Percentiles rank a stretch among this genome's conserved stretches.
Conservation (phyloP, 257 asterid genomes). For the Anisodus tanguticus region DNA sequence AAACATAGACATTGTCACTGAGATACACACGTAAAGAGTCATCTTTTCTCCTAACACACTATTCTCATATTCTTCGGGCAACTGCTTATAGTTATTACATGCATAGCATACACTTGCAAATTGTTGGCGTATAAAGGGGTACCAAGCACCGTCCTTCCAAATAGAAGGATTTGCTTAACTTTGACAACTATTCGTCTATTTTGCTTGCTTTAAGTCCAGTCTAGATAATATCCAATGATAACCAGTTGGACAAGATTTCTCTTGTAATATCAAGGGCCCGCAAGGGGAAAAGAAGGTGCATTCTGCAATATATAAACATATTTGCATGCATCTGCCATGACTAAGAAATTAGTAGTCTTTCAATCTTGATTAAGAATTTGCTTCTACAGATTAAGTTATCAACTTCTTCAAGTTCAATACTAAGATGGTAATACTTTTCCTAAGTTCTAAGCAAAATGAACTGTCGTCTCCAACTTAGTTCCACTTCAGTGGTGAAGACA, state of each 20-base stretch:
- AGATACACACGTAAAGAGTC: not conserved
- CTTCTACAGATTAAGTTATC: not conserved
- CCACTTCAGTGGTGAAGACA: not conserved
- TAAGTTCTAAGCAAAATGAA: not conserved
- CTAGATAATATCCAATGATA: not conserved
- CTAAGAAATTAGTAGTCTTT: not conserved
- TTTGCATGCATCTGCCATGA: not conserved
- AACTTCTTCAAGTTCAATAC: not conserved
- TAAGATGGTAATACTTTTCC: not conserved
- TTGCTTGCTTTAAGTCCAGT: conserved; percentile 10
- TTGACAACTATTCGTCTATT: not conserved
- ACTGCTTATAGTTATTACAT: not conserved
- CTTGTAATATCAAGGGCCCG: not conserved
- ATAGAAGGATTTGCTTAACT: not conserved
- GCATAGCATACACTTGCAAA: not conserved
- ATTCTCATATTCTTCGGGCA: too few relatives aligned
- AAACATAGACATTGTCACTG: not conserved
- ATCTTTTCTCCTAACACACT: too few relatives aligned
- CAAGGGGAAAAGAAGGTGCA: not conserved
- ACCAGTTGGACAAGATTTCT: not conserved
- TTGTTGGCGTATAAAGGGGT: not conserved
- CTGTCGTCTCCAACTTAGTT: not conserved
- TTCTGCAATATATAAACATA: not conserved
- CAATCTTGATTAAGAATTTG: not conserved
- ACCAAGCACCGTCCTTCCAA: not conserved